Evolutionary conservation across 2,329 filamentous ascomycete species (phyloP), one percentile per base, ranked within the genome.

Genomic region (Ascochyta rabiei): DNA sequence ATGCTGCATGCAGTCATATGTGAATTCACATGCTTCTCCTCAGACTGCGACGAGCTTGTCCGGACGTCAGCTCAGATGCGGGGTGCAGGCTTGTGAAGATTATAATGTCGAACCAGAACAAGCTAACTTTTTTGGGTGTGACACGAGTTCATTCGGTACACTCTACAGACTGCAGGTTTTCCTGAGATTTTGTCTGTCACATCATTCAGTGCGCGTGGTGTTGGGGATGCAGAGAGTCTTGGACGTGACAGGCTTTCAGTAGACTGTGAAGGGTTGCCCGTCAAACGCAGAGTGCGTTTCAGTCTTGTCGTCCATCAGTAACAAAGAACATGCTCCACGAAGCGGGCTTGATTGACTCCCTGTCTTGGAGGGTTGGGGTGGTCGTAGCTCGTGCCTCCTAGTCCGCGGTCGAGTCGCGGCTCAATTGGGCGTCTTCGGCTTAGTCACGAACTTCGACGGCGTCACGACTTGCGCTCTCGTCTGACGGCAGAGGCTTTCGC

Each of bases 381-480:
- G 24, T 28, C 24, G 24, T 7, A 8, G 28, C 12, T 30, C 28
- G 12, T 5, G 13, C 31, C 33, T 39, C 23, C 33, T 28, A 19
- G 51, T 33, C 33, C 38, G 31, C 42, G 49, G 42, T 40, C 49
- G 38, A 37, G 38, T 24, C 43, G 31, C 38, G 34, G 47, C 47
- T 35, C 39, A 37, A 42, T 16, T 31, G 16, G 26, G 31, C 41
- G 16, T 4, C 15, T 18, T 15, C 13, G 39, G 46, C 51, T 54
- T 48, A 54, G 45, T 47, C 37, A 48, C 18, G 23, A 28, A 16
- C 39, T 54, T 54, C 34, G 24, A 43, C 33, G 40, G 52, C 52
- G 52, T 54, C 52, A 54, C 45, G 40, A 54, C 49, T 45, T 44
- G 41, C 33, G 45, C 40, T 45, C 39, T 40, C 51, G 39, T 40